Base-by-base conservation (phyloP, 257 asterid species). In the Forsythia viridissima region DNA sequence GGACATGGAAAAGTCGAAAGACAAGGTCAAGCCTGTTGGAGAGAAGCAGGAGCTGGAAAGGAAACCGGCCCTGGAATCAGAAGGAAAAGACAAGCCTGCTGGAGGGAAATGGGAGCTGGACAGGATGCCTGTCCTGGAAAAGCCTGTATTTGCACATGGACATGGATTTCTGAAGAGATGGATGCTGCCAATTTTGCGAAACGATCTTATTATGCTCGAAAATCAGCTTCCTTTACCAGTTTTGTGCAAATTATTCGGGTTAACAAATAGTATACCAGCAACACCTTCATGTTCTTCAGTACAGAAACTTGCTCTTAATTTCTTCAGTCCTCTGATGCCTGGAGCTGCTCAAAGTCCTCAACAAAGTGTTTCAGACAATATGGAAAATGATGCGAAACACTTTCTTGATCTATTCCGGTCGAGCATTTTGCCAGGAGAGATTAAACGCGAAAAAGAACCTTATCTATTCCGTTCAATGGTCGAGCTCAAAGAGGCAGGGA, bases 181-280 rank as follows among this genome's bases (percentile, higher is more conserved):
- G 78, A 75, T 75, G 71, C 52, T 59, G 69, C 43, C 52, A 1
- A 59, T 38, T 61, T 16, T 75, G 71, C 71, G 51, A 4, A 66
- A 42, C 0, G 78, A 75, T 48, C 48, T 75, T 42, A 16, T 75
- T 20, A 16, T 57, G 70, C 71, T 75, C 18, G 78, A 75, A 75
- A 75, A 75, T 75, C 78, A 75, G 78, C 70, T 75, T 40, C 78
- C 78, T 0, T 75, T 55, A 10, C 16, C 6, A 0, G 71, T 74
- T 74, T 38, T 74, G 63, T 15, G 51, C 46, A 37, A 51, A 37
- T 55, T 74, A 36, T 74, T 74, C 36, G 70, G 37, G 46, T 74
- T 74, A n/a, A 74, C 36, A 3, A 57, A n/a, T 57, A 5, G 24
- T n/a, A 5, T 18, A 57, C 66, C 0, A 61, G 38, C 69, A 61